These are phyloP conservation scores for Botryotinia convoluta DNA, from an alignment of 2,329 filamentous ascomycete species.

Conservation along the genomic window DNA sequence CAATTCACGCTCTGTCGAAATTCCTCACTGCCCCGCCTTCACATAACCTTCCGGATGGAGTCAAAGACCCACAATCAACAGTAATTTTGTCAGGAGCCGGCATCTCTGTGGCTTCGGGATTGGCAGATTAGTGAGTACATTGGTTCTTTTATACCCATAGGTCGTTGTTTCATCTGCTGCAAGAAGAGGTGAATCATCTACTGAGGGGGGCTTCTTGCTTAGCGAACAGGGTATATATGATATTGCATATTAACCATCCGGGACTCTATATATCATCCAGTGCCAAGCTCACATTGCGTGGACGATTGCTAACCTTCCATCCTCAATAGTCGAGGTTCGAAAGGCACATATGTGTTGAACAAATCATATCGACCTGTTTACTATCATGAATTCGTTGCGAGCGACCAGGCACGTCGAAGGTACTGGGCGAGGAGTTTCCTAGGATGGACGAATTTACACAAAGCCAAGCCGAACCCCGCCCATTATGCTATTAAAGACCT, in stretches of 20 bases:
- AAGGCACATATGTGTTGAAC: conserved; percentile 91
- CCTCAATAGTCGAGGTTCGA: conserved; percentile 52
- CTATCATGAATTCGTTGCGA: conserved; percentile 80
- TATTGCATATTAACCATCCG: not conserved
- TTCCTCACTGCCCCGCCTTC: conserved; percentile 69
- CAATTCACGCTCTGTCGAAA: conserved; percentile 70
- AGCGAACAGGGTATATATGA: not conserved
- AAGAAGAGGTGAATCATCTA: not conserved
- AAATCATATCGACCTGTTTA: conserved; percentile 89
- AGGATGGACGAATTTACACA: conserved; percentile 80
- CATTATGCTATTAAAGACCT: conserved; percentile 77
- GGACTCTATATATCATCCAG: not conserved
- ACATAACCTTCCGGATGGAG: conserved; percentile 42
- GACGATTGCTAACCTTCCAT: conserved; percentile 9
- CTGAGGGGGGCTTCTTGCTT: not conserved
- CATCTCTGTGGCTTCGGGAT: conserved; percentile 86
- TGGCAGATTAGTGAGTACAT: conserved; percentile 75
- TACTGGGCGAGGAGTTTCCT: conserved; percentile 97
- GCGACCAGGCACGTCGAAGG: conserved; percentile 64
- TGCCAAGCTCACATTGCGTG: conserved; percentile 5
- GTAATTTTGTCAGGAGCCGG: conserved; percentile 78
- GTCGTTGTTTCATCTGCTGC: conserved; percentile 1
- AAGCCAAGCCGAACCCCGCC: conserved; percentile 73
- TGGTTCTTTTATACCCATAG: not conserved
- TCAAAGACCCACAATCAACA: conserved; percentile 46